Evolutionary conservation across 768 basidiomycete genomes (phyloP).

Genomic region (Tulasnella sp.): DNA sequence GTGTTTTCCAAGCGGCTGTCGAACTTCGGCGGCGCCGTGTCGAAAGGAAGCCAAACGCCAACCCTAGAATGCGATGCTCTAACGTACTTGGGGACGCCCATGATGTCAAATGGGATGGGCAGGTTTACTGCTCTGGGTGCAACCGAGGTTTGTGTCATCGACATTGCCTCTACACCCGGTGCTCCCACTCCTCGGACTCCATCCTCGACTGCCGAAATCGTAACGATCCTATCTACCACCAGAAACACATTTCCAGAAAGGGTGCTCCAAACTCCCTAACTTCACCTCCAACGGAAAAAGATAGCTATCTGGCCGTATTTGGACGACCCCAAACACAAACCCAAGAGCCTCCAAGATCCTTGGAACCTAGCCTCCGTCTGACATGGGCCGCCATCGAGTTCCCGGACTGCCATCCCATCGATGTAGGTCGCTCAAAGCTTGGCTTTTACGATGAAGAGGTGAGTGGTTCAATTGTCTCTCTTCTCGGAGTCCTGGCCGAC

Average conservation of each 20-base stretch:
- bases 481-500: neutral
- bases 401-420: constrained; percentile 36
- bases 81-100: neutral
- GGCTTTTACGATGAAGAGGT: constrained; percentile 53
- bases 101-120: neutral
- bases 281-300: neutral
- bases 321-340: neutral
- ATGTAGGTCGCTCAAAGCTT: constrained; percentile 27
- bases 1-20: constrained; percentile 3
- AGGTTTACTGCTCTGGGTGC: neutral
- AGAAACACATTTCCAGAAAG: neutral
- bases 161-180: neutral
- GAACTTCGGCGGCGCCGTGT: neutral
- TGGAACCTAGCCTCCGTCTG: constrained; percentile 23
- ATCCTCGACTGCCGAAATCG: neutral
- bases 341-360: neutral
- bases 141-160: neutral
- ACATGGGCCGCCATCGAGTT: constrained; percentile 39
- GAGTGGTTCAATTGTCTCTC: neutral
- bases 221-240: neutral
- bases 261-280: neutral
- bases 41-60: neutral
- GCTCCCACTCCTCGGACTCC: neutral
- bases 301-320: neutral
- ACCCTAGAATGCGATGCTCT: neutral